Base-by-base conservation (phyloP, 768 basidiomycete species). In the Trichaptum fuscoviolaceum region DNA sequence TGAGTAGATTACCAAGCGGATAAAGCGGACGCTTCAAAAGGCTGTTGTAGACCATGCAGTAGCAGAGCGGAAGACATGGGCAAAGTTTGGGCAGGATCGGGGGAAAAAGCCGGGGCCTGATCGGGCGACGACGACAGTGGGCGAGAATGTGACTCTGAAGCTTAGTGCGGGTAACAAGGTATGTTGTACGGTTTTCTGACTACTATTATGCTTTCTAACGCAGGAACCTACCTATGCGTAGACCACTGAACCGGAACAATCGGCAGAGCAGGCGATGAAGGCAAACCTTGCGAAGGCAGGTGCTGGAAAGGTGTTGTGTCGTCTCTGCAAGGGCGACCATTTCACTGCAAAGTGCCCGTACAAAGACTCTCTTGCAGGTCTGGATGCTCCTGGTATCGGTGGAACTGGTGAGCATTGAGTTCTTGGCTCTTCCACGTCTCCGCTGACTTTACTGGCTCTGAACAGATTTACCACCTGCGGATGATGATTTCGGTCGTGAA, bases 271-370 rank as follows among this genome's bases (percentile, higher is more conserved):
- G 66, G 75, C 80, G 59, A 74, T 88, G 70, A 93, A 93, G 77
- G 78, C 75, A 12, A 87, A 86, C 68, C 84, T 91, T 63, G 84
- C 83, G 18, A 87, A 87, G 65, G 85, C 88, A 0, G 94, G 93
- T 67, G 88, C 87, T 24, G 94, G 94, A 74, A 95, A 95, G 74
- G 92, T 99, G 69, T 78, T 84, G 58, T 99, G 97, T 84, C 85
- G 97, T 69, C 80, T 97, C 65, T 99, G 97, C 81, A 93, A 96
- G 75, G 97, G 96, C 64, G 92, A 91, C 69, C 97, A 99, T 80
- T 99, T 96, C 78, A 99, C 97, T 17, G 92, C 95, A 69, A 95
- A 96, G 77, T 99, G 97, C 84, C 97, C 97, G 7, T 96, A 95
- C 85, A 97, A 95, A 79, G 95, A 98, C 72, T 91, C 92, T 9